These are phyloP conservation scores for Cymbopogon flexuosus DNA, from an alignment of 202 grass and related monocot genomes.

Conservation along the genomic window DNA sequence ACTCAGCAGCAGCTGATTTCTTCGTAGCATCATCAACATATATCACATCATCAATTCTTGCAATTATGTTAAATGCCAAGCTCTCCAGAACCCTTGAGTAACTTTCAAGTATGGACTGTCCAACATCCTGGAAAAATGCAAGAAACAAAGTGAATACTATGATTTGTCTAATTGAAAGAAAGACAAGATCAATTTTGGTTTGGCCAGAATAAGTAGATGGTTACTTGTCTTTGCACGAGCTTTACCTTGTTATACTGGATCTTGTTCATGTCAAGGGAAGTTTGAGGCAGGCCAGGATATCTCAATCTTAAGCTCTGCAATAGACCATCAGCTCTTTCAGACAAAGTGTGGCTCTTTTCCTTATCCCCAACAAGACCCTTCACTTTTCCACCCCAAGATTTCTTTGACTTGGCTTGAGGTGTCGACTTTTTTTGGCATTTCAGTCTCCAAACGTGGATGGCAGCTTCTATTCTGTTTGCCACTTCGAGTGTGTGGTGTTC, in stretches of 20 bases:
- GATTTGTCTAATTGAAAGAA: background rate
- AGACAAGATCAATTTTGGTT: background rate
- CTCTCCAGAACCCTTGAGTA: constrained; percentile 95
- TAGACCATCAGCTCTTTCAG: constrained; percentile 69
- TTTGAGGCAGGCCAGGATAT: constrained; percentile 89
- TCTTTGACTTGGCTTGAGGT: constrained; percentile 58
- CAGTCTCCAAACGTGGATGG: constrained; percentile 84
- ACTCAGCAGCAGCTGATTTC: constrained; percentile 55
- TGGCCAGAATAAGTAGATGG: background rate
- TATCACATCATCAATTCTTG: constrained; percentile 91
- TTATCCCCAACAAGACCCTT: constrained; percentile 74
- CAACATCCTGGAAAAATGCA: constrained; percentile 72
- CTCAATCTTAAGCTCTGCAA: constrained; percentile 84
- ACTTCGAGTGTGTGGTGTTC: constrained; percentile 91
- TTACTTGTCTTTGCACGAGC: background rate
- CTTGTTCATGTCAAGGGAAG: constrained; percentile 96
- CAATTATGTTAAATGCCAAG: constrained; percentile 94
- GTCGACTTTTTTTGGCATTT: constrained; percentile 59
- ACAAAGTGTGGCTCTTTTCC: constrained; percentile 60
- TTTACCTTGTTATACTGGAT: constrained; percentile 98
- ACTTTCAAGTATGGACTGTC: constrained; percentile 93
- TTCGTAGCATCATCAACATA: constrained; percentile 81
- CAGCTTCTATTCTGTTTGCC: constrained; percentile 92
- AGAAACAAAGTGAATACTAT: constrained; percentile 1
- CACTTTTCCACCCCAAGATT: constrained; percentile 90